Conservation (phyloP, 768 basidiomycete species). For the Rhizopogon salebrosus region DNA sequence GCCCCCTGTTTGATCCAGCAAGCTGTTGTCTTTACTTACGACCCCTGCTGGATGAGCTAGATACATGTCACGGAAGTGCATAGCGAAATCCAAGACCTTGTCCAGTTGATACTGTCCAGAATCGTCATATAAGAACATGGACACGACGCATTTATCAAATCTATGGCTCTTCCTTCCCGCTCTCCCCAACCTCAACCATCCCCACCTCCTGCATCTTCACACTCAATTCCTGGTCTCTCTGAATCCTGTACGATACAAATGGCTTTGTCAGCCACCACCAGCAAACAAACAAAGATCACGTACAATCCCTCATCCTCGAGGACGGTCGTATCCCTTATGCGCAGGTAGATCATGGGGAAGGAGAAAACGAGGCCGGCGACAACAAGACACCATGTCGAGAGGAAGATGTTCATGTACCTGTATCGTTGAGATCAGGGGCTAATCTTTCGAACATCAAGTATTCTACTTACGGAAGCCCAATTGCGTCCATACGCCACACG, state of each 20-base stretch:
- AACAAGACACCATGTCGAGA: conserved; percentile 67
- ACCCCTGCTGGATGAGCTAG: no score
- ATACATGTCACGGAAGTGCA: no score
- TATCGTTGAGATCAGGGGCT: not conserved
- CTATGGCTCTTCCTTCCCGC: not conserved
- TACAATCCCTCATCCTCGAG: conserved; percentile 52
- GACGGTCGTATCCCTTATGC: conserved; percentile 55
- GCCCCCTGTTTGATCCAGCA: no score
- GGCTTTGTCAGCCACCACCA: not conserved
- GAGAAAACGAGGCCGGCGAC: conserved; percentile 57
- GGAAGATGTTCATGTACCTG: conserved; percentile 63
- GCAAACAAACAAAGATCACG: conserved; percentile 14
- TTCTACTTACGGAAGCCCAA: conserved; percentile 53
- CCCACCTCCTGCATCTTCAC: not conserved
- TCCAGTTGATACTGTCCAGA: no score
- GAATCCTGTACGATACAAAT: not conserved
- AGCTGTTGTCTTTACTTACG: no score
- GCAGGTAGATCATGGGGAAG: conserved; percentile 67
- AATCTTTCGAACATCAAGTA: conserved; percentile 1
- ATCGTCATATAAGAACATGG: no score
- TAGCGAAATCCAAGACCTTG: no score
- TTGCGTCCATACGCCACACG: conserved; percentile 64
- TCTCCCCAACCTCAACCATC: not conserved
- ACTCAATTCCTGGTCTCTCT: not conserved
- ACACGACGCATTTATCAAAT: no score